phyloP scores from a whole-genome alignment of 1,284 basidiomycete species.

The Xerocomus tenax region DNA sequence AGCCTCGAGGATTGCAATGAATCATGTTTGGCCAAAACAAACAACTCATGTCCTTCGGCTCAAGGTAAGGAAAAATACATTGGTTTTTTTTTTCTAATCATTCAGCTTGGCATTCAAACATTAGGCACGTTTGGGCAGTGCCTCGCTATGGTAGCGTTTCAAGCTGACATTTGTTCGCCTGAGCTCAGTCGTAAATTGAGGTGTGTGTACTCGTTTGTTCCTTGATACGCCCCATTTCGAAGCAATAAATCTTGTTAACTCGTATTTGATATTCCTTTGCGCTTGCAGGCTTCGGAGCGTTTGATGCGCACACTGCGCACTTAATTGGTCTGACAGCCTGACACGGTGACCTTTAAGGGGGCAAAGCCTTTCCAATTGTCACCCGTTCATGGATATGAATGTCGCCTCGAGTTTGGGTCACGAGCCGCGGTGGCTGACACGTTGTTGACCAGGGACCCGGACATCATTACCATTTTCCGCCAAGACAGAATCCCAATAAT shows the following conservation, averaged over 20 bases:
- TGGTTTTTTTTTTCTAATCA: neutral
- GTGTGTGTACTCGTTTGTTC: slow-evolving; percentile 9
- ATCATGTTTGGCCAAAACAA: slow-evolving; percentile 28
- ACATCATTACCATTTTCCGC: neutral
- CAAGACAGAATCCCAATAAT: slow-evolving; percentile 3
- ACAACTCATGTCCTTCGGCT: slow-evolving; percentile 11
- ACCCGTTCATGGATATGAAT: slow-evolving; percentile 8
- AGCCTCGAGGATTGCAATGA: slow-evolving; percentile 28
- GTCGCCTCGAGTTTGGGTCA: slow-evolving; percentile 21
- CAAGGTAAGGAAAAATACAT: no score
- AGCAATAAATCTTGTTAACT: slow-evolving; percentile 12
- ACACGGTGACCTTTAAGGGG: slow-evolving; percentile 6
- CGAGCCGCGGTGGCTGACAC: slow-evolving; percentile 13
- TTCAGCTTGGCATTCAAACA: neutral
- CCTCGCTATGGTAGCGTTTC: slow-evolving; percentile 1
- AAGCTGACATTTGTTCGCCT: neutral
- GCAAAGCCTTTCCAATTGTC: slow-evolving; percentile 11
- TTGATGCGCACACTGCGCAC: slow-evolving; percentile 11
- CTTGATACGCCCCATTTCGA: slow-evolving; percentile 7
- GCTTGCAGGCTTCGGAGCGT: slow-evolving; percentile 7
- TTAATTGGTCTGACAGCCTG: slow-evolving; percentile 11
- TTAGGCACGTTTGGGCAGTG: neutral
- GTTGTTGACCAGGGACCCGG: slow-evolving; percentile 22
- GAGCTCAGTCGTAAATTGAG: slow-evolving; percentile 1
- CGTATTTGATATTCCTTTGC: slow-evolving; percentile 22